Percentiles rank a stretch among this genome's conserved stretches.
Evolutionary conservation across 306 rosid genomes (phyloP).

Genomic region (Psophocarpus tetragonolobus): DNA sequence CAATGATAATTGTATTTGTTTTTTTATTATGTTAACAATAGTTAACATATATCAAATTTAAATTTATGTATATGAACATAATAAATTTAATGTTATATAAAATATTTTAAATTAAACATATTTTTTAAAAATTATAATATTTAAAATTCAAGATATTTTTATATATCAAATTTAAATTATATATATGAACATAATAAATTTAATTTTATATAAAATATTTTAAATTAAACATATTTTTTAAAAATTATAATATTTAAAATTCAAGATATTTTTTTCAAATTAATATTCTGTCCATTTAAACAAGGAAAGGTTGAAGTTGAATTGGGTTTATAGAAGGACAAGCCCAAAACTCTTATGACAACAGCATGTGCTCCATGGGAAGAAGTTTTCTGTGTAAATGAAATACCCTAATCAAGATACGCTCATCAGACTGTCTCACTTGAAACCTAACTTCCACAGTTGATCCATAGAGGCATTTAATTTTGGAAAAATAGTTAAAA

Average conservation of each 20-base stretch:
- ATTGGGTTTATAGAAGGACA: constrained; percentile 2
- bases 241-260: neutral
- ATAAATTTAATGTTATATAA: too few relatives aligned
- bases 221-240: neutral
- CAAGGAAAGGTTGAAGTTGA: neutral
- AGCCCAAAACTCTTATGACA: too few relatives aligned
- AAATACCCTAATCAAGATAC: constrained; percentile 29
- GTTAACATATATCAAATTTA: neutral
- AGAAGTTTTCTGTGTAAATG: neutral
- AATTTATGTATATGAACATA: too few relatives aligned
- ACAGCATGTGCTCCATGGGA: constrained; percentile 38
- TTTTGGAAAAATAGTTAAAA: neutral
- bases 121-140: neutral
- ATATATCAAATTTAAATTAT: neutral
- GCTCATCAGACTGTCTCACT: constrained; percentile 47
- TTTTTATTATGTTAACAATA: neutral
- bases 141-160: neutral
- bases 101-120: too few relatives aligned
- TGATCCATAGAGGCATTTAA: constrained; percentile 47
- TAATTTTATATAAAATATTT: too few relatives aligned
- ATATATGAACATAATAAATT: too few relatives aligned
- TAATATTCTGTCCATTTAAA: neutral
- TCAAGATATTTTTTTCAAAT: neutral
- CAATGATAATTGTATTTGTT: too few relatives aligned
- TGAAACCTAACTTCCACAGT: constrained; percentile 47